Conservation (phyloP, 192 early-diverging fungal species). For the Coemansia biformis region DNA sequence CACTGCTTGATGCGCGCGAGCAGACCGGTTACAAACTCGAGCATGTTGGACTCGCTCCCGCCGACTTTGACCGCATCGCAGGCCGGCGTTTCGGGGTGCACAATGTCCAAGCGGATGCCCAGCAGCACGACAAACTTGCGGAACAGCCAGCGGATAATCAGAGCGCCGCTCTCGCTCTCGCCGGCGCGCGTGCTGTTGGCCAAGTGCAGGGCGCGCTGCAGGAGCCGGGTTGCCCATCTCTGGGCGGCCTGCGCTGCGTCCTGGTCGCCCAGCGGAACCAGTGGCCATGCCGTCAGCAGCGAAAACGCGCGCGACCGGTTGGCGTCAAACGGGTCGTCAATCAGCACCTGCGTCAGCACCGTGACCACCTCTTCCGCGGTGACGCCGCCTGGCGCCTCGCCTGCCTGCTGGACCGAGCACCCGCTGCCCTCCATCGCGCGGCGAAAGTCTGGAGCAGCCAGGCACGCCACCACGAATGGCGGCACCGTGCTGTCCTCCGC, state of each 20-base stretch:
- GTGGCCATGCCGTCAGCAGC: slow-evolving; percentile 64
- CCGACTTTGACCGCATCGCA: too few relatives aligned
- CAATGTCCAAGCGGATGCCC: slow-evolving; percentile 21
- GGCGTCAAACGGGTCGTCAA: slow-evolving; percentile 66
- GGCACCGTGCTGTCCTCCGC: slow-evolving; percentile 20
- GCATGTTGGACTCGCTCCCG: not conserved
- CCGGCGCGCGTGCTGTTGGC: slow-evolving; percentile 65
- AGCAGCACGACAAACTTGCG: slow-evolving; percentile 63
- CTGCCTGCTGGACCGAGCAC: not conserved
- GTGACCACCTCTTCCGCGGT: slow-evolving; percentile 33
- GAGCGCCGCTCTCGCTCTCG: slow-evolving; percentile 81
- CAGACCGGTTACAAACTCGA: slow-evolving; percentile 26
- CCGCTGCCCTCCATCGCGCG: not conserved
- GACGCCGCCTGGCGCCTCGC: slow-evolving; percentile 1
- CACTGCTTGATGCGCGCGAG: slow-evolving; percentile 11
- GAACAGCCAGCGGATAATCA: slow-evolving; percentile 72
- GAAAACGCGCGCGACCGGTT: slow-evolving; percentile 69
- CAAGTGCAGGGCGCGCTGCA: slow-evolving; percentile 58
- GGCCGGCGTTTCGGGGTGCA: too few relatives aligned
- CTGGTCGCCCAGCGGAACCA: slow-evolving; percentile 55
- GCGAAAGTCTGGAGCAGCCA: slow-evolving; percentile 27
- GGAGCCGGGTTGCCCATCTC: slow-evolving; percentile 46
- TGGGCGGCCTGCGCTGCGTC: slow-evolving; percentile 41
- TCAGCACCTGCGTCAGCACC: slow-evolving; percentile 57
- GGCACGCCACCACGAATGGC: slow-evolving; percentile 19